Conservation (phyloP, 2,329 filamentous ascomycete genomes). For the Ophiocordyceps sinensis region DNA sequence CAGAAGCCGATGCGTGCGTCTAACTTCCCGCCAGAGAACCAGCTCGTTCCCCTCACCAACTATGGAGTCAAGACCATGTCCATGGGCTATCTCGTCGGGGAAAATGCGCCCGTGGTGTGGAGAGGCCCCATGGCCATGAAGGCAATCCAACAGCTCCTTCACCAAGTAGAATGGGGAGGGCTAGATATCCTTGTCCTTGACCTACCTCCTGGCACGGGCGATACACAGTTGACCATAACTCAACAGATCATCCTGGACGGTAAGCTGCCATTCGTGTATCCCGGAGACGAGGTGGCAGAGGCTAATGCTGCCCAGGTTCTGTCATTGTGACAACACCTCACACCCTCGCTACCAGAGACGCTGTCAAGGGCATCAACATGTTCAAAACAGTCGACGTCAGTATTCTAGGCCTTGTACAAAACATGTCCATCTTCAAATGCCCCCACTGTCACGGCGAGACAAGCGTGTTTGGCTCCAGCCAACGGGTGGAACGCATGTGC, state of each 20-base stretch:
- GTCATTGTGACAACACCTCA: conserved; percentile 90
- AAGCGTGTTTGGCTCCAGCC: conserved; percentile 56
- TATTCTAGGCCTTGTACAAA: conserved; percentile 77
- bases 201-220: conserved; percentile 84
- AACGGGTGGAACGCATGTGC: conserved; percentile 55
- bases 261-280: conserved; percentile 15
- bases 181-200: conserved; percentile 84
- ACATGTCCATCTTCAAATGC: conserved; percentile 78
- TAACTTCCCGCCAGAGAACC: conserved; percentile 41
- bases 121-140: conserved; percentile 96
- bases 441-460: conserved; percentile 63
- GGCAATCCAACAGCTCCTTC: conserved; percentile 84
- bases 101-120: conserved; percentile 80
- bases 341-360: conserved; percentile 82
- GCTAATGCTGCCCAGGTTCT: conserved; percentile 34
- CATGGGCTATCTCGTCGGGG: conserved; percentile 83
- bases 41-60: conserved; percentile 76
- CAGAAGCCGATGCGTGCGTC: not conserved
- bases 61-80: conserved; percentile 98
- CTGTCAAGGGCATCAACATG: conserved; percentile 82
- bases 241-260: conserved; percentile 87
- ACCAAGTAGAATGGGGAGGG: conserved; percentile 87
- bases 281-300: not conserved
- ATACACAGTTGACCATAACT: conserved; percentile 92
- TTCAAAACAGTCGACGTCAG: conserved; percentile 75